Percentiles rank a stretch among this genome's conserved stretches.
These are phyloP conservation scores for Geranium brycei DNA, from an alignment of 345 rosid species.

Conservation along the genomic window DNA sequence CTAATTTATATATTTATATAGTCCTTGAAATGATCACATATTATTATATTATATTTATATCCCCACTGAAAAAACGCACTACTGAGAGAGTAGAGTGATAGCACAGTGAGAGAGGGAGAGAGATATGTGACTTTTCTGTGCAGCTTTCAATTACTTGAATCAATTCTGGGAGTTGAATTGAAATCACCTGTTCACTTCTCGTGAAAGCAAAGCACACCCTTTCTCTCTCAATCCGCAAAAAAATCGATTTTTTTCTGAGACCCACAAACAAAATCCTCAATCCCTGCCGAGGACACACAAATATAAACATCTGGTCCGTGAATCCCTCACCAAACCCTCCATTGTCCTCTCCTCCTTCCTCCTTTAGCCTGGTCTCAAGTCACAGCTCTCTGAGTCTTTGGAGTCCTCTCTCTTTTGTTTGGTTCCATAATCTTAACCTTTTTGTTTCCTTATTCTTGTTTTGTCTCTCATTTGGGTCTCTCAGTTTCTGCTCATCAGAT, in stretches of 20 bases:
- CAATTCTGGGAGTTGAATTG: background rate
- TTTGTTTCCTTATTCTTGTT: conserved; percentile 20
- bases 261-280: conserved; percentile 6
- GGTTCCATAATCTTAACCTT: conserved; percentile 21
- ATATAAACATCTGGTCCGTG: conserved; percentile 11
- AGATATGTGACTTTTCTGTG: conserved; percentile 11
- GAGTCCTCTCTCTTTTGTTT: conserved; percentile 18
- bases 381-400: conserved; percentile 7
- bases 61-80: background rate
- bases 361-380: background rate
- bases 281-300: conserved; percentile 4
- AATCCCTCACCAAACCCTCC: background rate
- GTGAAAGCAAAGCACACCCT: conserved; percentile 27
- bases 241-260: conserved; percentile 7
- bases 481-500: conserved; percentile 6
- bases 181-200: conserved; percentile 41
- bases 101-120: conserved; percentile 9
- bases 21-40: too few species aligned
- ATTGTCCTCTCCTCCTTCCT: background rate
- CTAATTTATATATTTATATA: too few species aligned
- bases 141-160: conserved; percentile 33
- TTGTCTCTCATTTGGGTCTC: conserved; percentile 9
- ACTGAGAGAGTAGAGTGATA: background rate
- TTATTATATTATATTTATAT: too few species aligned
- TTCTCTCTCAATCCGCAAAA: conserved; percentile 1